Evolutionary conservation across 768 basidiomycete genomes (phyloP), one percentile per base, ranked within the genome.

Genomic region (Russula sp.): DNA sequence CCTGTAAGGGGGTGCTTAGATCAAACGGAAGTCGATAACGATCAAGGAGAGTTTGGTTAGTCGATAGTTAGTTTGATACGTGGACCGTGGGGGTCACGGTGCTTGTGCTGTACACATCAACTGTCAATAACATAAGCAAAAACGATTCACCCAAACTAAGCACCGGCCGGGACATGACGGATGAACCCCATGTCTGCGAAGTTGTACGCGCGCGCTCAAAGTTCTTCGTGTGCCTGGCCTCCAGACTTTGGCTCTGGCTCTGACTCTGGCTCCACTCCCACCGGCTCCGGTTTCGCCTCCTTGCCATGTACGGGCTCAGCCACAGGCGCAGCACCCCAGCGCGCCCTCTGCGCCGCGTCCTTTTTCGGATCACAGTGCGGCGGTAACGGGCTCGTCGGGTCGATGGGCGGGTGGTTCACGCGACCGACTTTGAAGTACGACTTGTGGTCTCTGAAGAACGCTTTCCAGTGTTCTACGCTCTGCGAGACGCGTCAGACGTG

Each of bases 401-500:
- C 88, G 72, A 91, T 90, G 35, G 89, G 84, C 49, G 77, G 80
- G 71, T 92, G 91, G 4, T 78, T 75, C 22, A 97, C 90, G 60
- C 75, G 83, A 22, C 94, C 94, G 47, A 92, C 83, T 70, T 87
- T 87, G 58, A 70, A 69, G 73, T 98, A 98, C 64, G 84, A 82
- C 69, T 89, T 85, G 73, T 93, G 89, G 9, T 90, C 83, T 0
- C 78, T 75, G 70, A 94, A 98, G 78, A 95, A 98, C 34, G 82
- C 78, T 75, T 94, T 95, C 95, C 95, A 98, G 67, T 94, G 86
- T 52, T 82, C 73, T 20, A 97, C 76, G 64, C 89, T 77, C 92
- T 96, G 67, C 6, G 9, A 18, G 42, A 44, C 14, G 42, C 42
- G 42, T 44, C 42, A 44, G 42, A 40, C 27, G 27, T 27, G 27